Evolutionary conservation across 306 rosid genomes (phyloP), one percentile per base, ranked within the genome.

Genomic region (Dalbergia cochinchinensis): DNA sequence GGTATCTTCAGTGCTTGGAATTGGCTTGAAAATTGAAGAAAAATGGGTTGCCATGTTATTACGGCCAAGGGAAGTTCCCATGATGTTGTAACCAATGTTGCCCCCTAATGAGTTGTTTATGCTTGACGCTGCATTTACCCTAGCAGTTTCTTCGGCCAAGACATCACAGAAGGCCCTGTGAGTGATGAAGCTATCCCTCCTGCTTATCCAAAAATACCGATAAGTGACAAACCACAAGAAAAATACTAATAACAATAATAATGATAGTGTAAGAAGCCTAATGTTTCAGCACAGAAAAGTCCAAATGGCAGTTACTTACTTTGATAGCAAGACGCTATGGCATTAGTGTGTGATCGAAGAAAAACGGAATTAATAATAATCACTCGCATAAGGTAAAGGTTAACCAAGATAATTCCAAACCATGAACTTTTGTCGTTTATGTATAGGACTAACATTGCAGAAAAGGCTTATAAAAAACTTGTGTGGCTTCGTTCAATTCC

Each of bases 141-240:
- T 80, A 0, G 92, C 95, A 47, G 95, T 87, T 85, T 91, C 95
- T 87, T 91, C 95, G 3, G 95, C 95, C n/a, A 91, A 91, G 62
- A 92, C 95, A n/a, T 91, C 92, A 18, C 95, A 91, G 81, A 91
- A 91, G 20, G 91, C 92, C 71, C 95, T 81, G 76, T 91, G 95
- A 45, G 92, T 91, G 62, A 91, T 91, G 85, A 91, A 91, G 87
- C 92, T 91, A 53, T 91, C 95, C 77, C 95, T 74, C 89, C 95
- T 91, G 91, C 87, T 73, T 81, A 33, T 20, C 57, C 79, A 20
- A 72, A 18, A 42, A 6, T 42, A 8, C 33, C n/a, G 34, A n/a
- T 37, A 22, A 44, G 14, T 59, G 20, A 74, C 14, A 5, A 61
- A 6, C 3, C 13, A 72, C 11, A 31, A 50, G 15, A 2, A 14